phyloP scores from a whole-genome alignment of 345 rosid genomes.

The Eucalyptus brandiana region DNA sequence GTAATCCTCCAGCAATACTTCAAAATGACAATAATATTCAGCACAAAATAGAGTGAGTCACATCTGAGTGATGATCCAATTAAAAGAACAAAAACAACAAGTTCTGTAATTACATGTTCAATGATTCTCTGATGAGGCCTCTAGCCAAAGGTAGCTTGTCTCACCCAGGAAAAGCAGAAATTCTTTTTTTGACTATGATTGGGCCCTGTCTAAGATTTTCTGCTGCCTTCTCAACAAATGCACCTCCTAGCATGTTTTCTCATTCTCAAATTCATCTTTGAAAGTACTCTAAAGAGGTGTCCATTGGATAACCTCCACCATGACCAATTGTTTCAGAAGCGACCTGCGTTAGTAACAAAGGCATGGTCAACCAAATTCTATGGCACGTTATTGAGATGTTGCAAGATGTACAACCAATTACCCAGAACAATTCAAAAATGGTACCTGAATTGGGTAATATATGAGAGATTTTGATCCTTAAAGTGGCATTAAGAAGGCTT shows the following conservation, averaged over 20 bases:
- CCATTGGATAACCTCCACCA: constrained; percentile 86
- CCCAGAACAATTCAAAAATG: neutral
- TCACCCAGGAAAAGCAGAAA: rapidly evolving
- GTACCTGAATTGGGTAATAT: constrained; percentile 68
- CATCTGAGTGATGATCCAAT: neutral
- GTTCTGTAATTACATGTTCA: constrained; percentile 50
- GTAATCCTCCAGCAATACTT: constrained; percentile 78
- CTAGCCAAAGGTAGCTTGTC: no score
- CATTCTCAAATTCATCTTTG: constrained; percentile 77
- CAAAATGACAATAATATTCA: constrained; percentile 86
- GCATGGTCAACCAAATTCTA: neutral
- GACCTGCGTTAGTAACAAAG: constrained; percentile 20
- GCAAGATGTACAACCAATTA: neutral
- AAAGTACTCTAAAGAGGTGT: constrained; percentile 73
- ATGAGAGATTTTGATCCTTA: constrained; percentile 72
- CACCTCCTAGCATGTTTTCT: constrained; percentile 68
- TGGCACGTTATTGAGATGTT: neutral
- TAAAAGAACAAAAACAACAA: neutral
- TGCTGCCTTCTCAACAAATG: constrained; percentile 81
- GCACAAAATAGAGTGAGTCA: neutral
- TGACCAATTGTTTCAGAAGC: constrained; percentile 26
- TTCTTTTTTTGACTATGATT: no score
- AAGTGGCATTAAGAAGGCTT: constrained; percentile 47
- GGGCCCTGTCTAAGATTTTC: constrained; percentile 52
- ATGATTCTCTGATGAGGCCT: constrained; percentile 27